Percentiles rank a stretch among this genome's conserved stretches.
phyloP scores from a whole-genome alignment of 1,284 basidiomycete species.

The Vanrija sp. region DNA sequence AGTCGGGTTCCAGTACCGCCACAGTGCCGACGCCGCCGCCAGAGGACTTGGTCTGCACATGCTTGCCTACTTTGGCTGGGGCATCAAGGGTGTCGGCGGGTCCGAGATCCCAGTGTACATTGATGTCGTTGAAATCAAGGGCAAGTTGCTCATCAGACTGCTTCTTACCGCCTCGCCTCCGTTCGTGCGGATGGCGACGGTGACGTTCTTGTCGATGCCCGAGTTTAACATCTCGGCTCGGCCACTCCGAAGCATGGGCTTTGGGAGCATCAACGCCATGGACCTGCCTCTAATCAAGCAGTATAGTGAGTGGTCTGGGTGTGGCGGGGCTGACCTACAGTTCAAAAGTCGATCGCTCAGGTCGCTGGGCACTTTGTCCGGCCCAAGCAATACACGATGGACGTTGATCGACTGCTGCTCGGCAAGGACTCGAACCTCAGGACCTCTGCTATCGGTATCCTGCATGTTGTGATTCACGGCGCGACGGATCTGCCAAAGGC shows the following conservation, averaged over 20 bases:
- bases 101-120: conserved; percentile 44
- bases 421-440: conserved; percentile 38
- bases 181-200: conserved; percentile 42
- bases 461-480: conserved; percentile 43
- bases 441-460: conserved; percentile 41
- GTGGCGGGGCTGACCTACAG: not conserved
- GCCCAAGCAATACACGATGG: conserved; percentile 44
- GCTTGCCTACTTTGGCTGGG: conserved; percentile 45
- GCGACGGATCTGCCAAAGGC: conserved; percentile 39
- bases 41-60: conserved; percentile 44
- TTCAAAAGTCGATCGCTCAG: conserved; percentile 40
- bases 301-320: conserved; percentile 12
- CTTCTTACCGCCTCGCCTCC: conserved; percentile 47
- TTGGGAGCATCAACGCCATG: conserved; percentile 46
- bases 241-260: conserved; percentile 34
- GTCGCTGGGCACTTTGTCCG: conserved; percentile 45
- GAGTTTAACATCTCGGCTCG: conserved; percentile 48
- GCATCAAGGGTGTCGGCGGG: conserved; percentile 43
- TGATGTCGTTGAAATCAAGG: conserved; percentile 36
- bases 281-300: conserved; percentile 45
- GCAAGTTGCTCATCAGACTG: conserved; percentile 36
- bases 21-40: conserved; percentile 19
- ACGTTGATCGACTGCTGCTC: conserved; percentile 46
- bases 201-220: conserved; percentile 46
- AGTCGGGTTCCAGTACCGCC: conserved; percentile 43